Base-by-base conservation (phyloP, 768 basidiomycete species). In the Mycena rebaudengoi region DNA sequence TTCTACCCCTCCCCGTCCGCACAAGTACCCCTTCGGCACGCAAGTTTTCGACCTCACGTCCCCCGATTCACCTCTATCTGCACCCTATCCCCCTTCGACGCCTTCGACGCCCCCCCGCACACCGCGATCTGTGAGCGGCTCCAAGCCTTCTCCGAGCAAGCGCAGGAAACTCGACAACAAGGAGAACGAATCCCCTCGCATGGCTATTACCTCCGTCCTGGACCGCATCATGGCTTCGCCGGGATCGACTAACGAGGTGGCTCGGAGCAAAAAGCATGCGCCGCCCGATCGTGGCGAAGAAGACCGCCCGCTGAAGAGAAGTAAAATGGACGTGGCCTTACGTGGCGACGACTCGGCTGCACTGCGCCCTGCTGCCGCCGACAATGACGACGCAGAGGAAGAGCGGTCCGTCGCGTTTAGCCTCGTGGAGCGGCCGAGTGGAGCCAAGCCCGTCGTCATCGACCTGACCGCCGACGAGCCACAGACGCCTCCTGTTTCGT, bases 131-230 rank as follows among this genome's bases (percentile, higher is more conserved):
- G 68, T 68, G 32, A 58, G 59, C 21, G 69, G 62, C 41, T 70
- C 69, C 52, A 64, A 57, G 20, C 66, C 74, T 29, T 79, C 80
- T 21, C 73, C 76, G 21, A 80, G 79, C 65, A 81, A 82, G 61
- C 77, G 80, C 52, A 73, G 77, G 64, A 64, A 64, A 35, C 52
- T 74, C 28, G 73, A 70, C 16, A 67, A 89, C 72, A 91, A 92
- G 75, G 91, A 92, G 71, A 92, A 92, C 69, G 60, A 74, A 30
- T 83, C 83, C 0, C 87, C 86, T 32, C 64, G 74, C 5, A 68
- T 68, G 10, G 60, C 70, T 28, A 73, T 77, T 46, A 58, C 78
- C 1, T 76, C 84, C 35, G 78, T 84, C 21, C 64, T 77, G 29
- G 87, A 89, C 60, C 81, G 83, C 29, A 79, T 85, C 46, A 80